These are phyloP conservation scores for Kuraishia hungarica DNA, from an alignment of 805 yeast genomes.

Conservation along the genomic window DNA sequence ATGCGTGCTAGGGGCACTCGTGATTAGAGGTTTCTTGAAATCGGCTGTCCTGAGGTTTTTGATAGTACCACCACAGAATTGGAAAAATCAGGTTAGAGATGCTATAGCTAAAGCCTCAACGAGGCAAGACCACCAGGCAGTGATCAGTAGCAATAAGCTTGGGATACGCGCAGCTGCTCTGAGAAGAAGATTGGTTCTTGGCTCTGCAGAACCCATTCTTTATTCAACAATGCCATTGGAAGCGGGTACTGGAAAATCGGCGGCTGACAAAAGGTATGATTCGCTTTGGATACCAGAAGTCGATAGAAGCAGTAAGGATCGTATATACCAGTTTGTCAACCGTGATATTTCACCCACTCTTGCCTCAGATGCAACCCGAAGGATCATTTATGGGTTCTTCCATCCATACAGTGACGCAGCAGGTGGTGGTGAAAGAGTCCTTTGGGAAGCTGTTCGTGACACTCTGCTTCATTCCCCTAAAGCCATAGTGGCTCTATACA, in stretches of 20 bases:
- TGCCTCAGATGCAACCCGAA: constrained; percentile 28
- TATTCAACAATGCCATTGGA: constrained; percentile 25
- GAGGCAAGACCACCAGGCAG: background rate
- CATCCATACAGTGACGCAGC: constrained; percentile 96
- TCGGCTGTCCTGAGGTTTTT: background rate
- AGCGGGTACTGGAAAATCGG: constrained; percentile 10
- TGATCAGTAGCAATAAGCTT: constrained; percentile 4
- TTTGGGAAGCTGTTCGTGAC: constrained; percentile 86
- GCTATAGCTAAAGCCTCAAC: background rate
- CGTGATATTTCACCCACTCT: constrained; percentile 19
- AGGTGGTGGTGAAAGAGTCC: constrained; percentile 96
- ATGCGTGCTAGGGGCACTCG: background rate
- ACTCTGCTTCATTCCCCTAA: constrained; percentile 42
- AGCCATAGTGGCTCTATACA: constrained; percentile 61
- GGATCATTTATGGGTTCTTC: constrained; percentile 68
- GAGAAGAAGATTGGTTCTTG: constrained; percentile 23
- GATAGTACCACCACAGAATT: background rate
- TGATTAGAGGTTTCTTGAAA: background rate
- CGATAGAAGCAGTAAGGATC: constrained; percentile 2
- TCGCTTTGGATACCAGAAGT: constrained; percentile 17
- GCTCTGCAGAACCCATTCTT: constrained; percentile 19
- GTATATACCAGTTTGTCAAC: background rate
- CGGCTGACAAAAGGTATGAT: constrained; percentile 5
- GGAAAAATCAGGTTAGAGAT: background rate
- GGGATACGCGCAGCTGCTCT: constrained; percentile 19